These are phyloP conservation scores for Fusarium marasasianum DNA, from an alignment of 2,329 filamentous ascomycete species.

Conservation along the genomic window DNA sequence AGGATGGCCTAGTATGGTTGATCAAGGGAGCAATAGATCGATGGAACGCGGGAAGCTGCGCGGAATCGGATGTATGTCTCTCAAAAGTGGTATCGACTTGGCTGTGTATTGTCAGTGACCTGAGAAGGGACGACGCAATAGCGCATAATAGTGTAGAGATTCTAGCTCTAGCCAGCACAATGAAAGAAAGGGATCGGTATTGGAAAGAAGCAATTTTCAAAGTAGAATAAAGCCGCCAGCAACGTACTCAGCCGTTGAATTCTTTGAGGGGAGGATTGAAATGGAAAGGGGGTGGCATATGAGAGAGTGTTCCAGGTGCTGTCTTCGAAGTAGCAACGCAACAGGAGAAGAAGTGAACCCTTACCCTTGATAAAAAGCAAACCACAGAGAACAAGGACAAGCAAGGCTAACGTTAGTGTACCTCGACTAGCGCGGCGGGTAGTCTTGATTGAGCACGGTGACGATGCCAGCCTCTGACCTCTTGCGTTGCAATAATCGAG, in stretches of 20 bases:
- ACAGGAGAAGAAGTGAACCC: constrained; percentile 41
- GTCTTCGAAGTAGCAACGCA: constrained; percentile 36
- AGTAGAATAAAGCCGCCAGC: constrained; percentile 23
- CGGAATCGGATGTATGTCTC: constrained; percentile 20
- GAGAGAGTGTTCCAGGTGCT: constrained; percentile 32
- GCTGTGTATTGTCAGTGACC: constrained; percentile 35
- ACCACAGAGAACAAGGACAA: constrained; percentile 34
- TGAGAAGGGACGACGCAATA: constrained; percentile 16
- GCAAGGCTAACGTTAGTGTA: constrained; percentile 34
- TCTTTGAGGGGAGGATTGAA: constrained; percentile 30
- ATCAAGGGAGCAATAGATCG: constrained; percentile 35
- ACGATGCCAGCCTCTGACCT: constrained; percentile 37
- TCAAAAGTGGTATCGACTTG: constrained; percentile 30
- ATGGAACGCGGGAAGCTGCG: constrained; percentile 36
- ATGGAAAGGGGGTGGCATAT: constrained; percentile 36
- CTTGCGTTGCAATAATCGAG: constrained; percentile 23
- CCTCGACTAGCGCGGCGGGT: constrained; percentile 36
- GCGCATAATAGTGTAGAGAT: constrained; percentile 17
- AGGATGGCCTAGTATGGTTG: constrained; percentile 17
- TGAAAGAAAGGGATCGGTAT: constrained; percentile 13
- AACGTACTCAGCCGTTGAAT: constrained; percentile 35
- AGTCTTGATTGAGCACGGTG: constrained; percentile 37
- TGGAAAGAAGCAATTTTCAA: constrained; percentile 16
- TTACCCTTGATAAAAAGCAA: constrained; percentile 43
- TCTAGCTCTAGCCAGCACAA: constrained; percentile 17